Base-by-base conservation (phyloP, 495 filamentous ascomycete species). In the Platismatia glauca region DNA sequence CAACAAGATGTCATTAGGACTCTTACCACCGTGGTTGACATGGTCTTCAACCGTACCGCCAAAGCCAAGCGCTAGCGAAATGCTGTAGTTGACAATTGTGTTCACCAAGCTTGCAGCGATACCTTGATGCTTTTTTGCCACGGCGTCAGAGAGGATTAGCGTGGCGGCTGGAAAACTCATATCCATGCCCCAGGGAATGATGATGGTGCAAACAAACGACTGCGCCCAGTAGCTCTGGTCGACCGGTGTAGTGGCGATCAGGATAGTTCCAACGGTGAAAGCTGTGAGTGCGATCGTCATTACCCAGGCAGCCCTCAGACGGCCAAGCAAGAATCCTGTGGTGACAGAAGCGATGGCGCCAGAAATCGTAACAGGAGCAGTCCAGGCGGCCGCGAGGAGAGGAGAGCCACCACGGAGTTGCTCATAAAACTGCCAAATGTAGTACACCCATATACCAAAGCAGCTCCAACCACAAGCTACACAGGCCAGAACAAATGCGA, bases 81-180 rank as follows among this genome's bases (percentile, higher is more conserved):
- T 86, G 52, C 75, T 79, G 64, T 89, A 89, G 62, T 89, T 87
- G 55, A 88, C 81, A 8, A 84, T 74, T 0, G 85, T 88, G 50
- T 75, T 84, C 18, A 88, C 81, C 29, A 91, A 70, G n/a, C 76
- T 81, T 0, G 82, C 83, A 6, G 81, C 84, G 1, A 78, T 61
- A 12, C 78, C 78, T 66, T 81, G 78, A 48, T 79, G 70, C 38
- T 76, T 59, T 8, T 66, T 57, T 0, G 69, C 55, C 55, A 79
- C 72, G 70, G 77, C 71, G 72, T 75, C 41, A 72, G 75, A 72
- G 64, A 73, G 62, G 24, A 62, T 60, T 11, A 62, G 69, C 46
- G 70, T 70, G 34, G 68, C 69, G 0, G 73, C 71, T 8, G 72
- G 72, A 15, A 76, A 74, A 35, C 65, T 69, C 67, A 79, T 78